Evolutionary conservation across 129 eudicot genomes (phyloP).

Genomic region (Helichrysum umbraculigerum): DNA sequence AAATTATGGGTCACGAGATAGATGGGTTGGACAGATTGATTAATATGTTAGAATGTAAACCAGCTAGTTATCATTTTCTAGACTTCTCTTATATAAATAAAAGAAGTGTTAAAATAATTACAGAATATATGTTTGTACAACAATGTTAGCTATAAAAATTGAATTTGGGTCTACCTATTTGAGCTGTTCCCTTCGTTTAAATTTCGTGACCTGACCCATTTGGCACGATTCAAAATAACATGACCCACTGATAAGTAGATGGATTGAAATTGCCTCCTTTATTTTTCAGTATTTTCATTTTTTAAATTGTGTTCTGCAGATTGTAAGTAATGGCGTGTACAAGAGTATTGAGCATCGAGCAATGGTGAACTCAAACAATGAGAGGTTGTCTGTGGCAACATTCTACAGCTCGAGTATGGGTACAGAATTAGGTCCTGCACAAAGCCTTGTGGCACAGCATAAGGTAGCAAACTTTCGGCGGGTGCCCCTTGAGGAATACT

Average conservation of each 20-base stretch:
- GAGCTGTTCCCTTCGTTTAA: background rate
- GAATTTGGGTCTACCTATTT: background rate
- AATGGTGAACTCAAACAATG: constrained; percentile 47
- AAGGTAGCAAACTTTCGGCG: constrained; percentile 44
- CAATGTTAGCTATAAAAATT: background rate
- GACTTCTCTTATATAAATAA: too few relatives aligned
- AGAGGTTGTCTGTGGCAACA: constrained; percentile 63
- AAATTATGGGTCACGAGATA: background rate
- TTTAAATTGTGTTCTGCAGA: constrained; percentile 25
- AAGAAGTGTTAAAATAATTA: too few relatives aligned
- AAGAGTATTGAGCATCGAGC: constrained; percentile 67
- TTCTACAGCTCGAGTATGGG: constrained; percentile 48
- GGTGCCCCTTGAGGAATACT: constrained; percentile 41
- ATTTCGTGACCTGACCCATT: background rate
- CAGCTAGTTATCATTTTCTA: background rate
- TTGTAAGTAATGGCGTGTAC: constrained; percentile 67
- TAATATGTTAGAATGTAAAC: background rate
- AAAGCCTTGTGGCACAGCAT: constrained; percentile 44
- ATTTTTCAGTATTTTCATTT: background rate
- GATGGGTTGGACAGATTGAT: background rate
- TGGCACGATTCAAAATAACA: background rate
- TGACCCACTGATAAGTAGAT: background rate
- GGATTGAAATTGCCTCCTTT: constrained; percentile 1
- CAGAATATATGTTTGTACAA: too few relatives aligned
- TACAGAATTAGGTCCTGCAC: constrained; percentile 69